These are phyloP conservation scores for Penicillium nucicola DNA, from an alignment of 495 filamentous ascomycete species.

Conservation along the genomic window DNA sequence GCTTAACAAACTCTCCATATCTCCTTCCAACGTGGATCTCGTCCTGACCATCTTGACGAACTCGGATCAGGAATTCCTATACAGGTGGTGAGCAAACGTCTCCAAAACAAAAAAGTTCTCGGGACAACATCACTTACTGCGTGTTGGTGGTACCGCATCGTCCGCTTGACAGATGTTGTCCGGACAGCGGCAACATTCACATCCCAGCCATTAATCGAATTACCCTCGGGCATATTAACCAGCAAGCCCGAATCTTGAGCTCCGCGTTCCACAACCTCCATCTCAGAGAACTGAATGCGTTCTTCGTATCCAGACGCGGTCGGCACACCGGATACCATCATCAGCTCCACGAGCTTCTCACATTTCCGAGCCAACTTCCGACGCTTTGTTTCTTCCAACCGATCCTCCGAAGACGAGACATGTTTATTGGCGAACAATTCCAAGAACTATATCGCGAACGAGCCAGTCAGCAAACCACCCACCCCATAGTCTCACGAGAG, in stretches of 20 bases:
- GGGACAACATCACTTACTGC: constrained; percentile 55
- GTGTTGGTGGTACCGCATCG: constrained; percentile 86
- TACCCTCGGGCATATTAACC: constrained; percentile 81
- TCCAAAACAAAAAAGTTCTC: constrained; percentile 1
- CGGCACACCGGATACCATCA: constrained; percentile 98
- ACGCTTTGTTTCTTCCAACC: constrained; percentile 93
- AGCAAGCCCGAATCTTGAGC: constrained; percentile 87
- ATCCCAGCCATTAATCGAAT: constrained; percentile 93
- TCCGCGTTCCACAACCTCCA: constrained; percentile 91
- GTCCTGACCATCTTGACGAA: constrained; percentile 65
- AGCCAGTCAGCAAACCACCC: neutral
- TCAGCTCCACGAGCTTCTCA: constrained; percentile 91
- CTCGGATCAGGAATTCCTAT: constrained; percentile 86
- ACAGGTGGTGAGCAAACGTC: constrained; percentile 8
- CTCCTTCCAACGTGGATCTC: constrained; percentile 78
- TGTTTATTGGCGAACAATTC: constrained; percentile 98
- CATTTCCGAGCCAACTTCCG: constrained; percentile 88
- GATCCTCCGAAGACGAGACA: constrained; percentile 94
- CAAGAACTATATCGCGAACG: constrained; percentile 62
- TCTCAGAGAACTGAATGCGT: constrained; percentile 89
- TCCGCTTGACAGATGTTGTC: constrained; percentile 75
- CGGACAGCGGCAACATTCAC: constrained; percentile 92
- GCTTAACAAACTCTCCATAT: constrained; percentile 80
- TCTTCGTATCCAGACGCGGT: constrained; percentile 98
- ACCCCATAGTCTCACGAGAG: neutral